These are phyloP conservation scores for Exophiala oligosperma DNA, from an alignment of 2,329 filamentous ascomycete genomes.

Conservation along the genomic window DNA sequence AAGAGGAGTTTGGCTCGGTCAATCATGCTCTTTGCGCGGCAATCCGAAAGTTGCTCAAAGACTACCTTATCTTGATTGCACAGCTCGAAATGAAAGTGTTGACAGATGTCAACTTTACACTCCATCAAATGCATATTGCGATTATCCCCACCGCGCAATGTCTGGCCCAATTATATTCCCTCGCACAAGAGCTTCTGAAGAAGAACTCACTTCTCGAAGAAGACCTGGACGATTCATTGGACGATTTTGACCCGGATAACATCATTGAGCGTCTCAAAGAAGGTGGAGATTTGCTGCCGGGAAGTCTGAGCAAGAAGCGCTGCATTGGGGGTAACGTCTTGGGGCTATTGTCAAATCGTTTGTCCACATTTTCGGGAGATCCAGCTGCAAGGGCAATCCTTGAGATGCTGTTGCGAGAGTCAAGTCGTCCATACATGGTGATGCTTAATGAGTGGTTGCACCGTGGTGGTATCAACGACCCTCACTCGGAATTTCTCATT, in stretches of 20 bases:
- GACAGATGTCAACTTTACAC: constrained; percentile 82
- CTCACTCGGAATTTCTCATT: constrained; percentile 89
- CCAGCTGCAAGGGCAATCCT: constrained; percentile 81
- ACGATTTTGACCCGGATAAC: constrained; percentile 82
- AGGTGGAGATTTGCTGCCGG: constrained; percentile 76
- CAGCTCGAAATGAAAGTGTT: constrained; percentile 92
- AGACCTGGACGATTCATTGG: constrained; percentile 67
- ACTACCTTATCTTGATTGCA: constrained; percentile 89
- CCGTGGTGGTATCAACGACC: constrained; percentile 91
- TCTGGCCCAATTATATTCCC: constrained; percentile 82
- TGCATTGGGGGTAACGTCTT: constrained; percentile 98
- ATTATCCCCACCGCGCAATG: constrained; percentile 88
- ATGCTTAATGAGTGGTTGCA: constrained; percentile 99
- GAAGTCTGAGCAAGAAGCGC: constrained; percentile 82
- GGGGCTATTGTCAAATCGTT: constrained; percentile 76
- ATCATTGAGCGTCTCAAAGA: constrained; percentile 88
- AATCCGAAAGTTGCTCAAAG: constrained; percentile 84
- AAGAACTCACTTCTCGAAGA: constrained; percentile 86
- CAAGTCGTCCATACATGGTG: constrained; percentile 90
- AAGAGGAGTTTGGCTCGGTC: constrained; percentile 88
- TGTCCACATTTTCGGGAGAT: constrained; percentile 90
- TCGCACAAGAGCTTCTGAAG: constrained; percentile 84
- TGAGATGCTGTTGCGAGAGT: constrained; percentile 78
- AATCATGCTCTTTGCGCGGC: constrained; percentile 97
- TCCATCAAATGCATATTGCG: constrained; percentile 91